phyloP scores from a whole-genome alignment of 129 eudicot genomes.

The Arctium lappa region DNA sequence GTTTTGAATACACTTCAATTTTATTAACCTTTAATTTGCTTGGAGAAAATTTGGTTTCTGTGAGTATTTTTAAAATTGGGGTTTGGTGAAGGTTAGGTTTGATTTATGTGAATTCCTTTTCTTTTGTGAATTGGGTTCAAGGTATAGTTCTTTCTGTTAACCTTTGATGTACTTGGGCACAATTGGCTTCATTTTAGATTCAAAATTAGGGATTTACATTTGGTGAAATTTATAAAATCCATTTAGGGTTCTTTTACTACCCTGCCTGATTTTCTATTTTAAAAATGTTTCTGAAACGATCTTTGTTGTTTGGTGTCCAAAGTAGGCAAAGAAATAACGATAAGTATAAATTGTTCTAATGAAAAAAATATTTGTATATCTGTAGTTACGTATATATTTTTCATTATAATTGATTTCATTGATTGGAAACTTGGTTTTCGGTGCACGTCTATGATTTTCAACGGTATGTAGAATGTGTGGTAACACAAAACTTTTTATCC shows the following conservation, averaged over 20 bases:
- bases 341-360: background rate
- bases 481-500: background rate
- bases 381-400: background rate
- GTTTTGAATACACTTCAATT: background rate
- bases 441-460: background rate
- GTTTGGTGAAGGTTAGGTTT: background rate
- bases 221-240: background rate
- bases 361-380: background rate
- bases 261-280: background rate
- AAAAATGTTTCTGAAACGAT: background rate
- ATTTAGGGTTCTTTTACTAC: background rate
- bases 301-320: background rate
- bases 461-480: background rate
- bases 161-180: background rate
- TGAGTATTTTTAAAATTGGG: background rate
- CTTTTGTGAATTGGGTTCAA: background rate
- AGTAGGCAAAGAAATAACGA: background rate
- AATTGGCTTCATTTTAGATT: background rate
- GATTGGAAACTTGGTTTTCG: background rate
- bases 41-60: background rate
- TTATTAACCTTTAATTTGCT: background rate
- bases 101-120: background rate
- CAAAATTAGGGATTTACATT: background rate
- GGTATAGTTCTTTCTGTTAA: background rate
- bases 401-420: background rate